Evolutionary conservation across 179 eudicot genomes (phyloP).

Genomic region (Beta corolliflora): DNA sequence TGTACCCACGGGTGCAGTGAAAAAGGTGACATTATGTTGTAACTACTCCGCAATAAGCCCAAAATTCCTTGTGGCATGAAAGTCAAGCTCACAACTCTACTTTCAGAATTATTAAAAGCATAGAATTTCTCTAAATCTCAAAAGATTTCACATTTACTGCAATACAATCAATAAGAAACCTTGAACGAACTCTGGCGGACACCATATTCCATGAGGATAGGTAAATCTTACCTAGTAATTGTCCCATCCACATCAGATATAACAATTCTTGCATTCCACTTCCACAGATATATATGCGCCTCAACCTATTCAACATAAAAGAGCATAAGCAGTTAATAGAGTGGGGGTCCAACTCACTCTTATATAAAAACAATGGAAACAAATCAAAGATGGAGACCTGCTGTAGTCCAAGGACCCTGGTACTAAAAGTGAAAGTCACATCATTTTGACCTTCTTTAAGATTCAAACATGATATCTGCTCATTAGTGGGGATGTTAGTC

Average conservation of each 20-base stretch:
- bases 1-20: background rate
- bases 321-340: conserved; percentile 14
- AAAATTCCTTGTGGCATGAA: background rate
- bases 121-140: background rate
- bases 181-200: background rate
- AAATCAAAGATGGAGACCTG: conserved; percentile 48
- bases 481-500: conserved; percentile 82
- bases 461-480: conserved; percentile 82
- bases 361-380: conserved; percentile 15
- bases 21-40: background rate
- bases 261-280: conserved; percentile 94
- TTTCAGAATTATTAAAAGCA: background rate
- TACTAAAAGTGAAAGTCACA: conserved; percentile 80
- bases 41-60: background rate
- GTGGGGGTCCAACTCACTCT: conserved; percentile 10
- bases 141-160: background rate
- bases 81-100: background rate
- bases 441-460: conserved; percentile 92
- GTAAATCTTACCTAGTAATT: conserved; percentile 76
- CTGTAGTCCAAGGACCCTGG: conserved; percentile 80
- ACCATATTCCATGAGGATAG: conserved; percentile 9
- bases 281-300: conserved; percentile 98
- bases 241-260: conserved; percentile 99
- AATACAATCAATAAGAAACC: background rate
- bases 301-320: conserved; percentile 64